Evolutionary conservation across 2,329 filamentous ascomycete genomes (phyloP), one percentile per base, ranked within the genome.

Genomic region (Mycogone perniciosa): DNA sequence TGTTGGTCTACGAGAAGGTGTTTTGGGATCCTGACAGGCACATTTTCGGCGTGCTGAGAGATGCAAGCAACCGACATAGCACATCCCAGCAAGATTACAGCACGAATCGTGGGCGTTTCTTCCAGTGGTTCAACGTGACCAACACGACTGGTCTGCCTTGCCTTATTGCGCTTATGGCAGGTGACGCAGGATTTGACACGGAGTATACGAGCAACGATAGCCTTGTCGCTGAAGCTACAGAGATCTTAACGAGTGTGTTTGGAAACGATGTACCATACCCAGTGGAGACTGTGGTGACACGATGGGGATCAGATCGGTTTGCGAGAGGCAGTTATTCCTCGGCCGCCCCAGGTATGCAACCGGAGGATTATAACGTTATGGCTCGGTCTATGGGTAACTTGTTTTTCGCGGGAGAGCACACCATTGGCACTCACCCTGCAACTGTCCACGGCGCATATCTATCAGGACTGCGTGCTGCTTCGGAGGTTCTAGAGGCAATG

Each of bases 401-500:
- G 7, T 89, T 92, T 68, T 99, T 99, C 68, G 93, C 92, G 11
- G 93, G 93, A 44, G 93, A 99, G 69, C 93, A 96, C 54, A 99
- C 95, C 1, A 96, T 88, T 60, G 90, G 89, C 43, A 96, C 90
- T 1, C 91, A 99, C 64, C 93, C 95, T 9, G 93, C 95, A 31
- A 99, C 93, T 2, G 93, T 99, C 0, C 93, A 99, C 59, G 93
- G 93, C 5, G 95, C 93, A 7, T 99, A 97, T 64, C 75, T 99
- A 4, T 96, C 93, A 2, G 95, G 93, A 3, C 76, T 99, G 5
- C 85, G 93, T 45, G 93, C 87, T 4, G 93, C 93, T 8, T 85
- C 88, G 3, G 91, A 97, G 62, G 80, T 99, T 2, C 74, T 96
- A 35, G 85, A 92, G 49, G 74, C 81, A 3, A 80, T 96, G 65